A percentile compares a stretch with the other conserved stretches of the same genome.
These are phyloP conservation scores for Ogataea siamensis DNA, from an alignment of 805 yeast genomes.

Conservation along the genomic window DNA sequence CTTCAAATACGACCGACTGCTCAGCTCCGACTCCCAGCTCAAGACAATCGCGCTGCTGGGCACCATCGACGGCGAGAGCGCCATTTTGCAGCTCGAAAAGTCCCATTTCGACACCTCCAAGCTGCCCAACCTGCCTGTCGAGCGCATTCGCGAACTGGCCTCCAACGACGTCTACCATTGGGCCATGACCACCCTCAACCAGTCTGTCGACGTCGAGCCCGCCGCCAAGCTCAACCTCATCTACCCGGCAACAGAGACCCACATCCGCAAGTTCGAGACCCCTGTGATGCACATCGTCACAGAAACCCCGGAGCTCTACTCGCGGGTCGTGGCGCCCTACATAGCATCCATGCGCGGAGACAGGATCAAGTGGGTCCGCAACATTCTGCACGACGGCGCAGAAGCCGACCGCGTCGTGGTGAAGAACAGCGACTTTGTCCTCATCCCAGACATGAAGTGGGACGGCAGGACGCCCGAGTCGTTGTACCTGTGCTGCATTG, in stretches of 20 bases:
- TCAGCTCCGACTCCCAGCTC: constrained; percentile 61
- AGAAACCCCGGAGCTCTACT: constrained; percentile 82
- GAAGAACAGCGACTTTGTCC: constrained; percentile 65
- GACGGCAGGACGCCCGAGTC: constrained; percentile 69
- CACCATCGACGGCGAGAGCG: constrained; percentile 52
- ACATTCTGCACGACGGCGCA: constrained; percentile 75
- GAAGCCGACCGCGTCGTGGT: constrained; percentile 80
- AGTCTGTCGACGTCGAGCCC: constrained; percentile 47
- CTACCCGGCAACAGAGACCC: constrained; percentile 87
- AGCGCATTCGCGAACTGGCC: constrained; percentile 42
- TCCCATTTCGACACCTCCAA: constrained; percentile 52
- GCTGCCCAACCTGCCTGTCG: constrained; percentile 19
- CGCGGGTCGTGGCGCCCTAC: constrained; percentile 63
- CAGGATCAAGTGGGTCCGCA: constrained; percentile 84
- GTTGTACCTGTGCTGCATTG: constrained; percentile 76
- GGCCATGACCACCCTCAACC: constrained; percentile 58
- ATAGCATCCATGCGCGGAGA: constrained; percentile 74
- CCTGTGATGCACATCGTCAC: constrained; percentile 59
- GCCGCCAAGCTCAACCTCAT: constrained; percentile 72
- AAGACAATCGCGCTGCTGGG: constrained; percentile 74
- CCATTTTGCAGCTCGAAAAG: constrained; percentile 73
- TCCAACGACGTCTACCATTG: constrained; percentile 82
- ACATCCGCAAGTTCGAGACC: constrained; percentile 69
- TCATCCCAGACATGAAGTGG: constrained; percentile 97
- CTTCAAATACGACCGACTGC: constrained; percentile 47